phyloP scores from a whole-genome alignment of 169 alveolate genomes.

The Plasmodium yoelii region DNA sequence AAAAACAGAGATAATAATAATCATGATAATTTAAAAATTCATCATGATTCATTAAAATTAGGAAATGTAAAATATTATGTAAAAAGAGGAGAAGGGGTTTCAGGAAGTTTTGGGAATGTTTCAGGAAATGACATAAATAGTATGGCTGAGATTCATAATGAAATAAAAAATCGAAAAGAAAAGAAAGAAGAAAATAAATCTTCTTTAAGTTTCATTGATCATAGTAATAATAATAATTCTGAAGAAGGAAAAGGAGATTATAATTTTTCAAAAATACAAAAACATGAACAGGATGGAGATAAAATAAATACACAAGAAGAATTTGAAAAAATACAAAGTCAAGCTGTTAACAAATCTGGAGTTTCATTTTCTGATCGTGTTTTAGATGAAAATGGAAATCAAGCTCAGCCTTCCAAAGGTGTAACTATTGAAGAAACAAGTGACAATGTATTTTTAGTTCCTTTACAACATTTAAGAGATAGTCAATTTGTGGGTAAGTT shows the following conservation, averaged over 20 bases:
- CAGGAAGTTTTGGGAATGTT: constrained; percentile 50
- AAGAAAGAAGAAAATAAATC: constrained; percentile 7
- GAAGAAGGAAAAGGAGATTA: not conserved
- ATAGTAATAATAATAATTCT: not conserved
- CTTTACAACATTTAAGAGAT: constrained; percentile 73
- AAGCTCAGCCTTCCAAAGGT: not conserved
- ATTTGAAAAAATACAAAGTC: not conserved
- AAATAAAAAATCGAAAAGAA: constrained; percentile 13
- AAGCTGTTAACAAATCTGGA: not conserved
- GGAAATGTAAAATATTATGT: constrained; percentile 71
- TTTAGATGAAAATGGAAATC: not conserved
- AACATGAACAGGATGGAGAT: constrained; percentile 30
- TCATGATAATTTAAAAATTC: constrained; percentile 54
- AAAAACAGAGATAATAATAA: not conserved
- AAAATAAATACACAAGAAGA: not conserved
- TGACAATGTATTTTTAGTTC: constrained; percentile 45
- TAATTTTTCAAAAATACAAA: constrained; percentile 17
- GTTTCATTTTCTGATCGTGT: not conserved
- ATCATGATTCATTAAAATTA: constrained; percentile 49
- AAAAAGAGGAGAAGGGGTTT: constrained; percentile 64
- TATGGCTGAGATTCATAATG: constrained; percentile 26
- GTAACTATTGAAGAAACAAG: constrained; percentile 23
- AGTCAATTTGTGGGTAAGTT: constrained; percentile 83
- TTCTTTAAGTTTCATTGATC: constrained; percentile 7
- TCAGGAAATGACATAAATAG: constrained; percentile 16